These are phyloP conservation scores for Calonectria montana DNA, from an alignment of 2,329 filamentous ascomycete species.

Conservation along the genomic window DNA sequence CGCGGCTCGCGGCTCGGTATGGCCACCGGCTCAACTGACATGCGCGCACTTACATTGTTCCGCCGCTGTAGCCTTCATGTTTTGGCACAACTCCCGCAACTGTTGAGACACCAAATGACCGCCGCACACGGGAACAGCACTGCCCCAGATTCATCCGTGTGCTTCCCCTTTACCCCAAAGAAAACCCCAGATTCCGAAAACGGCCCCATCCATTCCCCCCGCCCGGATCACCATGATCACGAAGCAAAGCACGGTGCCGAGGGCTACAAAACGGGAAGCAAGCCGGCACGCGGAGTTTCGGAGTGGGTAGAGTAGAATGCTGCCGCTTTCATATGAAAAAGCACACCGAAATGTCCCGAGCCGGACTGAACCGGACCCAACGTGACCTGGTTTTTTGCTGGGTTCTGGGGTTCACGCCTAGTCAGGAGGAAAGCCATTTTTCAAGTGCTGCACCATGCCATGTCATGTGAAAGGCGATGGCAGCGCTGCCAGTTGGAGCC, in stretches of 20 bases:
- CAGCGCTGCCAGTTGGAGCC: neutral
- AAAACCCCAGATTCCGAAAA: slow-evolving; percentile 22
- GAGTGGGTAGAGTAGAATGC: neutral
- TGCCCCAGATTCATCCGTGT: neutral
- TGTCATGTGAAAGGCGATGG: slow-evolving; percentile 10
- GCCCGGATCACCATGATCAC: slow-evolving; percentile 4
- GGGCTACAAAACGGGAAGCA: neutral
- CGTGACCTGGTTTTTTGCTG: neutral
- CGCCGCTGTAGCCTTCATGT: neutral
- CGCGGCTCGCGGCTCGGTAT: neutral
- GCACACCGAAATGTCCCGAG: slow-evolving; percentile 19
- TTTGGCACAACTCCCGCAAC: neutral
- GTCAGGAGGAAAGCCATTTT: neutral
- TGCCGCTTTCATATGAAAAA: slow-evolving; percentile 5
- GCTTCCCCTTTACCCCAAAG: neutral
- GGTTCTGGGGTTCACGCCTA: neutral
- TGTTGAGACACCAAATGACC: neutral
- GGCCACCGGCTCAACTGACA: neutral
- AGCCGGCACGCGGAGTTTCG: slow-evolving; percentile 8
- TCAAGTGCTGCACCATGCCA: neutral
- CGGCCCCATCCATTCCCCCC: neutral
- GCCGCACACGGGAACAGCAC: neutral
- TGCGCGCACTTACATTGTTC: neutral
- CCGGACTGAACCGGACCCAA: slow-evolving; percentile 11
- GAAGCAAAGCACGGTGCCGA: neutral